These are phyloP conservation scores for Thamnidium elegans DNA, from an alignment of 192 early-diverging fungal genomes.

Conservation along the genomic window DNA sequence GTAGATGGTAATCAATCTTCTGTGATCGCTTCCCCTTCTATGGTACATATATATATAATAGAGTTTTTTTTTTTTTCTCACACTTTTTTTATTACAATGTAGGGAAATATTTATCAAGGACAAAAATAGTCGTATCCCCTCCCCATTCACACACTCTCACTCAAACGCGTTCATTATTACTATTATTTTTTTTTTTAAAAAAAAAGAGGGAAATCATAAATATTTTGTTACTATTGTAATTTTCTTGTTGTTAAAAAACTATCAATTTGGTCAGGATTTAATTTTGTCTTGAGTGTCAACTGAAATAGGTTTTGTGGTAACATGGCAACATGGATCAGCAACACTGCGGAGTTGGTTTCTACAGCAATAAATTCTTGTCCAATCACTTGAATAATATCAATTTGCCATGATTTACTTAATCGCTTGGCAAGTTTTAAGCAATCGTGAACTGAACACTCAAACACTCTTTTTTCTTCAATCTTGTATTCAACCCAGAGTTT, in stretches of 20 bases:
- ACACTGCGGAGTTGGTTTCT: background rate
- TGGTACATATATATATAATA: background rate
- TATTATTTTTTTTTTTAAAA: too few relatives aligned
- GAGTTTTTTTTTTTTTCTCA: too few relatives aligned
- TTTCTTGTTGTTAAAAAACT: background rate
- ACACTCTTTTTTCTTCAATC: background rate
- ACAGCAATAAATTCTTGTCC: constrained; percentile 23
- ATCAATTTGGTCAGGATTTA: background rate
- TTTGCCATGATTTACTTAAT: background rate
- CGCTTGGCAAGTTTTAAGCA: constrained; percentile 2
- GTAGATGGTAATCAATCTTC: background rate
- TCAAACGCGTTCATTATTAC: too few relatives aligned
- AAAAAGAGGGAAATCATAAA: too few relatives aligned
- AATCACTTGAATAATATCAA: constrained; percentile 19
- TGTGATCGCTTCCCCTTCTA: constrained; percentile 8
- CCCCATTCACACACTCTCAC: too few relatives aligned
- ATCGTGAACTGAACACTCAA: constrained; percentile 8
- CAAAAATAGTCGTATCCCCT: too few relatives aligned
- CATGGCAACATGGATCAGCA: constrained; percentile 21
- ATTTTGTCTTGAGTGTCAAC: constrained; percentile 8
- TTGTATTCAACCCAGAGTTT: constrained; percentile 11
- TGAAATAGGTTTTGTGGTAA: constrained; percentile 8
- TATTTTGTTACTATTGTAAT: background rate
- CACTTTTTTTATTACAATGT: too few relatives aligned
- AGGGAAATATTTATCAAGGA: too few relatives aligned